Evolutionary conservation across 2,329 filamentous ascomycete species (phyloP).

Genomic region (Beauveria scarabaeidicola): DNA sequence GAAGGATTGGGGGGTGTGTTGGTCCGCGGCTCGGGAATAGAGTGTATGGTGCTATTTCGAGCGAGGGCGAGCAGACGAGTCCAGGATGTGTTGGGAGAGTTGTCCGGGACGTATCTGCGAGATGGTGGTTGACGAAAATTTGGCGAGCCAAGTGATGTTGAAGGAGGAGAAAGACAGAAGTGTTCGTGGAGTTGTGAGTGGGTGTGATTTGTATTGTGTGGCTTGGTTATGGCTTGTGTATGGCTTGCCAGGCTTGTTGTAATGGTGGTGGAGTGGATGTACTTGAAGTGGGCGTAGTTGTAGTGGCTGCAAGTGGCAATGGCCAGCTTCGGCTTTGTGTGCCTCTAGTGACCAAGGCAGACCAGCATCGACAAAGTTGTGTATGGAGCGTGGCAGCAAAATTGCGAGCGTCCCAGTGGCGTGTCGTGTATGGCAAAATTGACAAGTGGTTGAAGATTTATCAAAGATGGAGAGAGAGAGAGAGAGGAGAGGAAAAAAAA

Average conservation of each 20-base stretch:
- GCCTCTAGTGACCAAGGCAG: not conserved
- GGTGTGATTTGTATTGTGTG: not conserved
- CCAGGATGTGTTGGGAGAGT: not conserved
- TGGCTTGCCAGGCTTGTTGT: not conserved
- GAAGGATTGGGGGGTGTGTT: not conserved
- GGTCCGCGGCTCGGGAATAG: conserved; percentile 1
- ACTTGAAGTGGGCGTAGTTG: not conserved
- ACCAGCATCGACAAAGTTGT: not conserved
- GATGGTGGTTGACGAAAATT: no score
- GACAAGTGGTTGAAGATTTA: no score
- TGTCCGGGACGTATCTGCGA: no score
- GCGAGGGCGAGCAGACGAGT: not conserved
- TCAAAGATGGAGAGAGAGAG: no score
- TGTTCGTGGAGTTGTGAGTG: not conserved
- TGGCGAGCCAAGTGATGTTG: not conserved
- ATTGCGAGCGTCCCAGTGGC: not conserved
- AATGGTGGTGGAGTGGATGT: not conserved
- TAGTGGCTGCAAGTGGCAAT: not conserved
- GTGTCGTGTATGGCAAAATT: not conserved
- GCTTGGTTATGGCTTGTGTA: not conserved
- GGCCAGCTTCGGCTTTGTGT: conserved; percentile 8
- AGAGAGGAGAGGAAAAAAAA: no score
- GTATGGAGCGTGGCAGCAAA: not conserved
- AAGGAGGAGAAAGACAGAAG: not conserved
- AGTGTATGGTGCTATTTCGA: not conserved